phyloP scores from a whole-genome alignment of 2,329 filamentous ascomycete genomes.

The Purpureocillium takamizusanense region DNA sequence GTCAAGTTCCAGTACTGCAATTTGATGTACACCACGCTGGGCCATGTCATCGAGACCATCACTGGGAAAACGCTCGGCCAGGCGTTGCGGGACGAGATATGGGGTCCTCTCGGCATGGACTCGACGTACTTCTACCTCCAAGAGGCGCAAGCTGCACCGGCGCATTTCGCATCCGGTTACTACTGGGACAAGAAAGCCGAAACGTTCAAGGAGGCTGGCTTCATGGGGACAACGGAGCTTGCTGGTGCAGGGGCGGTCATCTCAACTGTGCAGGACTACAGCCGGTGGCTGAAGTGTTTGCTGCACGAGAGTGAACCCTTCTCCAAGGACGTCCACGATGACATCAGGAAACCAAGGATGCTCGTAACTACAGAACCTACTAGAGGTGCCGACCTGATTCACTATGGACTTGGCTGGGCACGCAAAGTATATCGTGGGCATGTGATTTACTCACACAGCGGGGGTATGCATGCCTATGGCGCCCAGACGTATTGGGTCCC shows the following conservation, averaged over 20 bases:
- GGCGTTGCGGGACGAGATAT: conserved; percentile 32
- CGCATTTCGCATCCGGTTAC: conserved; percentile 33
- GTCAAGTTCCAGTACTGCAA: conserved; percentile 40
- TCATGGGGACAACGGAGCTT: conserved; percentile 15
- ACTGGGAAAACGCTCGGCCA: conserved; percentile 25
- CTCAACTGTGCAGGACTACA: conserved; percentile 39
- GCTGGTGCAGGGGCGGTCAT: conserved; percentile 33
- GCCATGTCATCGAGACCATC: conserved; percentile 33
- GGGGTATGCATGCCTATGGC: conserved; percentile 16
- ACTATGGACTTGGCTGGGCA: conserved; percentile 22
- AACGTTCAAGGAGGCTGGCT: conserved; percentile 15
- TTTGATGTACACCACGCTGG: conserved; percentile 35
- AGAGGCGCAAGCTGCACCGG: conserved; percentile 14
- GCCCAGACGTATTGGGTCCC: conserved; percentile 22
- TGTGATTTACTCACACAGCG: conserved; percentile 19
- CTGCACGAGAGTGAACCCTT: conserved; percentile 21
- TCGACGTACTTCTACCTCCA: conserved; percentile 26
- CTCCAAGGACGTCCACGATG: conserved; percentile 14
- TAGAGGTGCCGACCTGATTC: conserved; percentile 7
- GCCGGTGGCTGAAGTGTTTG: conserved; percentile 40
- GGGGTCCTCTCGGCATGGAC: conserved; percentile 36
- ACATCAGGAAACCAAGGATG: conserved; percentile 19
- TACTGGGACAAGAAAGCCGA: conserved; percentile 22
- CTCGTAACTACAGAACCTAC: conserved; percentile 12
- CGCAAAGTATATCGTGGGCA: conserved; percentile 15